Evolutionary conservation across 208 protist species (phyloP), one percentile per base, ranked within the genome.

Genomic region (Sergeia podlipaevii): DNA sequence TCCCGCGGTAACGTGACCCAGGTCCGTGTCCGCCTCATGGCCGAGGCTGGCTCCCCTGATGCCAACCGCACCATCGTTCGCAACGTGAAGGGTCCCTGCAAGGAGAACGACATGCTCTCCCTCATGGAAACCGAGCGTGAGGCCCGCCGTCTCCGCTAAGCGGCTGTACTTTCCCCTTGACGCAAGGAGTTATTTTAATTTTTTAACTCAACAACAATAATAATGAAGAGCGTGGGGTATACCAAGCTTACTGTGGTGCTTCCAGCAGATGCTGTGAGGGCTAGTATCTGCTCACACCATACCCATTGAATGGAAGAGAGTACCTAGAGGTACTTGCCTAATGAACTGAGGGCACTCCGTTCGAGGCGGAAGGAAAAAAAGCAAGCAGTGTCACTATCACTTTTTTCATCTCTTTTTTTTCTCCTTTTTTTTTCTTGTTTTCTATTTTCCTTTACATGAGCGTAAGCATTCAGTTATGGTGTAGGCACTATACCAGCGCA

Each of bases 51-150:
- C 27, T 89, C 80, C 30, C 76, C 80, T 38, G 84, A 98, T 37
- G 81, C 80, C 43, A 91, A 89, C 77, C 90, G 99, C 62, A 91
- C 80, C 6, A 98, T 99, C 69, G 89, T 99, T 71, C 95, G 99
- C 72, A 99, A 99, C 82, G 98, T 99, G 64, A 99, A 99, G 80
- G 99, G 98, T 46, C 98, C 99, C 46, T 97, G 99, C 63, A 96
- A 98, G 67, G 91, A 98, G 58, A 95, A 92, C 57, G 99, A 99
- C 79, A 98, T 99, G 81, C 93, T 99, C 36, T 91, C 94, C 32
- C 96, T 99, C 36, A 96, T 99, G 77, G 99, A 99, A 77, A 98
- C 98, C 52, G 99, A 99, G 87, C 95, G 98, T 89, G 99, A 99
- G 85, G 98, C 99, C 38, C 91, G 98, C 64, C 97, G 99, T 63